Evolutionary conservation across 495 filamentous ascomycete species (phyloP).

Genomic region (Letharia columbiana): DNA sequence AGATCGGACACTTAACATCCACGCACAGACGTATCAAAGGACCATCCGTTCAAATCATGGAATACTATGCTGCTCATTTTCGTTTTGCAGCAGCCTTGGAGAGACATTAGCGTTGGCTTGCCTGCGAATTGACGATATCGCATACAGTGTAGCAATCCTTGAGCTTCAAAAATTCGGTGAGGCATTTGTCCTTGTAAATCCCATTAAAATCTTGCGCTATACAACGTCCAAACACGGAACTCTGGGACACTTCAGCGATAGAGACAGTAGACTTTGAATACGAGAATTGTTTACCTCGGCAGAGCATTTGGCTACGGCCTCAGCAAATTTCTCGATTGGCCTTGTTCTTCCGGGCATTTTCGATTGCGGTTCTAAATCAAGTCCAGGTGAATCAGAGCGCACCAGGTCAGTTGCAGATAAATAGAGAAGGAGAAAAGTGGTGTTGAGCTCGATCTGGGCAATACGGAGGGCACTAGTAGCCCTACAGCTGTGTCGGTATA

Average conservation of each 20-base stretch:
- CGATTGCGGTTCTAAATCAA: neutral
- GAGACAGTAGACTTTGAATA: neutral
- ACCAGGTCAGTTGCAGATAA: too few species aligned
- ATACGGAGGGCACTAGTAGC: neutral
- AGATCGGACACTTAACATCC: neutral
- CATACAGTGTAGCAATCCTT: slow-evolving; percentile 83
- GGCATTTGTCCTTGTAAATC: slow-evolving; percentile 85
- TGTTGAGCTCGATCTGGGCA: slow-evolving; percentile 2
- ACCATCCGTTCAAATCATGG: neutral
- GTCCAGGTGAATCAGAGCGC: neutral
- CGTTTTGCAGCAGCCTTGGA: slow-evolving; percentile 22
- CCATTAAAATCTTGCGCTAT: slow-evolving; percentile 84
- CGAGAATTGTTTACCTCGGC: slow-evolving; percentile 50
- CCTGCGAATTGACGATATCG: neutral
- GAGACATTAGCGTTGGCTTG: neutral
- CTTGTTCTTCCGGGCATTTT: slow-evolving; percentile 39
- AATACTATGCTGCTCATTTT: slow-evolving; percentile 8
- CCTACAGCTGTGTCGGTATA: neutral
- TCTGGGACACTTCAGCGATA: slow-evolving; percentile 39
- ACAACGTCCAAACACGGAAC: slow-evolving; percentile 83
- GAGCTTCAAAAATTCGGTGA: slow-evolving; percentile 71
- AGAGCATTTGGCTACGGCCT: slow-evolving; percentile 74
- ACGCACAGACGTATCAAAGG: neutral
- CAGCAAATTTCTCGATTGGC: slow-evolving; percentile 84
- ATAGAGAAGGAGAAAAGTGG: neutral